phyloP scores from a whole-genome alignment of 768 basidiomycete genomes.

The Rossbeevera mucosa region DNA sequence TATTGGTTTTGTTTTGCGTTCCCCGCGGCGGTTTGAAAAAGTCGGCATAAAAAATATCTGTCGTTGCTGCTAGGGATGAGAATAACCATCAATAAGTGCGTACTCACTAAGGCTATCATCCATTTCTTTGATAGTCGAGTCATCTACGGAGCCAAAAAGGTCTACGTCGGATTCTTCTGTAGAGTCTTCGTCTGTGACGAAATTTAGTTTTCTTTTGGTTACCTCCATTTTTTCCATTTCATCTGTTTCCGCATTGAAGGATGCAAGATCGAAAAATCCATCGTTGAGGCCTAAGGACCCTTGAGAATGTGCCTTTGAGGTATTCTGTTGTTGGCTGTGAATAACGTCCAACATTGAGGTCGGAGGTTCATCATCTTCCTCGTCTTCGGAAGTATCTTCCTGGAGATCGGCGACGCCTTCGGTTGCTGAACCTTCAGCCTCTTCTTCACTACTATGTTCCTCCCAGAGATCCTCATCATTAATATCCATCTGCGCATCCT shows the following conservation, averaged over 20 bases:
- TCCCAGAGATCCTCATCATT: conserved; percentile 26
- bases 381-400: conserved; percentile 38
- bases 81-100: background rate
- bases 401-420: conserved; percentile 31
- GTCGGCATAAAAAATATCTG: conserved; percentile 68
- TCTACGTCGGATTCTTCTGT: conserved; percentile 58
- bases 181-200: conserved; percentile 45
- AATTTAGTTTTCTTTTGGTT: conserved; percentile 57
- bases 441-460: conserved; percentile 22
- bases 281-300: conserved; percentile 67
- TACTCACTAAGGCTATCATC: conserved; percentile 41
- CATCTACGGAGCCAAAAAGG: conserved; percentile 60
- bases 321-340: conserved; percentile 21
- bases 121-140: conserved; percentile 37
- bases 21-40: conserved; percentile 69
- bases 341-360: conserved; percentile 26
- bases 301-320: conserved; percentile 16
- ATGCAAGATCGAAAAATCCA: conserved; percentile 81
- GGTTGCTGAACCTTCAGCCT: conserved; percentile 25
- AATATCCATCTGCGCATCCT: conserved; percentile 29
- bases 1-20: conserved; percentile 12
- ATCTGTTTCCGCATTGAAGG: conserved; percentile 85
- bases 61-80: conserved; percentile 3
- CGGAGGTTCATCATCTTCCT: conserved; percentile 26
- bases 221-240: conserved; percentile 63